A percentile compares a stretch with the other conserved stretches of the same genome.
Evolutionary conservation across 2,329 filamentous ascomycete genomes (phyloP).

Genomic region (Grosmannia serpens): DNA sequence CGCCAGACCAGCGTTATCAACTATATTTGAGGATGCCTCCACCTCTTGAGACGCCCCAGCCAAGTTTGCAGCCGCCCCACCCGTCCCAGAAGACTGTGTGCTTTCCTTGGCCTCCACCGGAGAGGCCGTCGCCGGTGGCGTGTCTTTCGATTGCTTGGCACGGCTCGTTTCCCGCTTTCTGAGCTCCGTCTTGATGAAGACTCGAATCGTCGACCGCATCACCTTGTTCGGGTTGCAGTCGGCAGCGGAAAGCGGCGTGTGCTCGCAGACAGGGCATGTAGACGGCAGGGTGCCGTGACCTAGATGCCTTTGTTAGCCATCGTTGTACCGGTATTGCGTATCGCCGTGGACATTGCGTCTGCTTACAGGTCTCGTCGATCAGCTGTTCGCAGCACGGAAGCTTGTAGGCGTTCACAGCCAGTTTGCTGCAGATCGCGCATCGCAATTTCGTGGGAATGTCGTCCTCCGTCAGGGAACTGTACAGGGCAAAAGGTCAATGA

Average conservation of each 20-base stretch:
- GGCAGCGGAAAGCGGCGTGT: constrained; percentile 74
- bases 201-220: constrained; percentile 81
- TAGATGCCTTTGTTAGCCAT: background rate
- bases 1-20: constrained; percentile 6
- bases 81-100: constrained; percentile 3
- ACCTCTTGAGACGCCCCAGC: constrained; percentile 7
- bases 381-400: constrained; percentile 91
- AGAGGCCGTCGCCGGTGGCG: constrained; percentile 23
- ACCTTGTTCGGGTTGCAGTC: constrained; percentile 84
- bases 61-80: constrained; percentile 3
- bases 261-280: constrained; percentile 86
- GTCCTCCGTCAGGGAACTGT: constrained; percentile 63
- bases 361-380: constrained; percentile 81
- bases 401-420: constrained; percentile 83
- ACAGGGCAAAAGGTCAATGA: background rate
- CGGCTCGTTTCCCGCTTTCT: constrained; percentile 69
- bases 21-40: constrained; percentile 3
- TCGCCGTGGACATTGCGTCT: background rate
- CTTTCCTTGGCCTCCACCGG: constrained; percentile 25
- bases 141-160: constrained; percentile 34
- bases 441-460: constrained; percentile 93
- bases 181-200: constrained; percentile 81
- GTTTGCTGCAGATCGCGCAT: constrained; percentile 84
- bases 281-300: constrained; percentile 59
- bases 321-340: background rate